phyloP scores from a whole-genome alignment of 805 yeast genomes.

The Clavispora carvajalis region DNA sequence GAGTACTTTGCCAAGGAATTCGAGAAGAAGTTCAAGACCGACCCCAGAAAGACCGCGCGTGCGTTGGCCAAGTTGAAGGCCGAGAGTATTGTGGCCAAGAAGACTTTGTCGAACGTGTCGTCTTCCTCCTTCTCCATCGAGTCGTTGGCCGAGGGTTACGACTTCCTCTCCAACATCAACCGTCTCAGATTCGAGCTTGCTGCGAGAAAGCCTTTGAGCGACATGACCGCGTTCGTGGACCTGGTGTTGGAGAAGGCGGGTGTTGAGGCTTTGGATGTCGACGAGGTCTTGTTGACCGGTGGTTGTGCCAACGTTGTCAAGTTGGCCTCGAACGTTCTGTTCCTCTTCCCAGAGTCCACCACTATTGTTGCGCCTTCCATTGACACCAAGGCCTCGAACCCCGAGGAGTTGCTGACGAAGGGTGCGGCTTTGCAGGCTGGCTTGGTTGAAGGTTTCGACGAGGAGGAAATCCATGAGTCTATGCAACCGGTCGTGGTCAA shows the following conservation, averaged over 20 bases:
- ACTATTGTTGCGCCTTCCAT: constrained; percentile 64
- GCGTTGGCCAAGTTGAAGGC: constrained; percentile 84
- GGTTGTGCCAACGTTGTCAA: constrained; percentile 93
- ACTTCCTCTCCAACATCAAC: constrained; percentile 88
- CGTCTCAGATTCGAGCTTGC: constrained; percentile 90
- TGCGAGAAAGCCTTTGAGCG: constrained; percentile 69
- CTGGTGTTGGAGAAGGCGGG: constrained; percentile 74
- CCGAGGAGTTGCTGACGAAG: constrained; percentile 83
- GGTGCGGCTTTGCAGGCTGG: constrained; percentile 98
- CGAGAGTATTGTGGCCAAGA: constrained; percentile 79
- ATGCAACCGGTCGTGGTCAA: constrained; percentile 77
- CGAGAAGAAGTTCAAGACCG: constrained; percentile 76
- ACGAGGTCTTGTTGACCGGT: constrained; percentile 88
- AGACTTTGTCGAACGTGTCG: constrained; percentile 86
- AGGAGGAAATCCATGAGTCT: constrained; percentile 75
- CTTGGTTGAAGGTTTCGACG: constrained; percentile 73
- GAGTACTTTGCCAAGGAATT: constrained; percentile 91
- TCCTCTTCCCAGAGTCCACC: constrained; percentile 77
- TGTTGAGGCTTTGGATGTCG: constrained; percentile 77
- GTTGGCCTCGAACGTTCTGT: constrained; percentile 67
- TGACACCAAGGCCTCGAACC: constrained; percentile 76
- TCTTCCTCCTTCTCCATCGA: constrained; percentile 90
- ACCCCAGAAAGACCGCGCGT: constrained; percentile 77
- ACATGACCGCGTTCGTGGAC: constrained; percentile 74
- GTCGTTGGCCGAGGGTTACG: constrained; percentile 89